Base-by-base conservation (phyloP, 2,329 filamentous ascomycete genomes). In the Microsporum audouinii region DNA sequence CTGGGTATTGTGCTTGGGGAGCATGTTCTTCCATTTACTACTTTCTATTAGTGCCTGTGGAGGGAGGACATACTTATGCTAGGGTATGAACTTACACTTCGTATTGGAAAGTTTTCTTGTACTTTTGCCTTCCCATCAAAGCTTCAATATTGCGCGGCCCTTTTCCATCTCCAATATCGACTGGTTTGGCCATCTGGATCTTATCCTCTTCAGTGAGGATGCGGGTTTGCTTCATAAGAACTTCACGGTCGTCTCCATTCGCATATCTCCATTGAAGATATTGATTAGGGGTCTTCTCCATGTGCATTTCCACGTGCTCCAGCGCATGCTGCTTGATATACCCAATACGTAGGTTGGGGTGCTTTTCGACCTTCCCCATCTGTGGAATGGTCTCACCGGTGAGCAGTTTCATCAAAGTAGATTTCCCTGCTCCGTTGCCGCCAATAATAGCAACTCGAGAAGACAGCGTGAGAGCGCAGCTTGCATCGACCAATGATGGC, bases 261-360 rank as follows among this genome's bases (percentile, higher is more conserved):
- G 89, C 89, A 72, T 97, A 99, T 69, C 94, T 89, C 94, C 94
- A 99, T 77, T 97, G 94, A 38, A 99, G 83, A 72, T 99, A 99
- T 77, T 99, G 94, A 74, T 96, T 97, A 45, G 94, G 94, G 0
- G 94, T 99, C 84, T 99, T 99, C 77, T 99, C 94, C 68, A 97
- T 80, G 72, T 99, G 94, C 92, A 96, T 96, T 78, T 99, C 92
- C 8, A 99, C 94, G 84, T 99, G 94, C 80, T 99, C 94, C 10
- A 99, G 82, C 51, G 94, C 94, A 76, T 99, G 94, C 79, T 99
- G 94, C 80, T 97, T 97, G 80, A 99, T 97, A 80, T 99, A 99
- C 60, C 94, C 94, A 69, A 99, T 96, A 81, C 94, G 91, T 71
- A 99, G 78, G 75, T 99, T 99, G 67, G 94, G 94, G 75, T 99